phyloP scores from a whole-genome alignment of 306 rosid genomes.

The Lathyrus tuberosus region DNA sequence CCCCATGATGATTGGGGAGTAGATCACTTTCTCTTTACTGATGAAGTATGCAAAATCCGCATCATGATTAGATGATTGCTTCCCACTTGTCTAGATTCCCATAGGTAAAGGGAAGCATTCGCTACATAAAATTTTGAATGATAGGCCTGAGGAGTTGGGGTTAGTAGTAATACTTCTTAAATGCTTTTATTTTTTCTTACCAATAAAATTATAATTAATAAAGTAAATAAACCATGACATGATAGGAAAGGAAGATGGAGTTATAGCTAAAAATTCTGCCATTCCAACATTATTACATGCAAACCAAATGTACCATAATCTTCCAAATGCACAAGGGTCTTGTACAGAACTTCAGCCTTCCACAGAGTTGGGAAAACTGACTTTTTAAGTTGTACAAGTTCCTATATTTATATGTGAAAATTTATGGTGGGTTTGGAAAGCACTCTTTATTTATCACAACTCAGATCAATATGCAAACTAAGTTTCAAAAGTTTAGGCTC shows the following conservation, averaged over 20 bases:
- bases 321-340: background rate
- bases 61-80: background rate
- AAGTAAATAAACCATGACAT: too few relatives aligned
- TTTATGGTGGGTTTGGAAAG: background rate
- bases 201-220: too few relatives aligned
- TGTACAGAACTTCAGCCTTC: background rate
- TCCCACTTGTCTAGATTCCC: constrained; percentile 1
- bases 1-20: constrained; percentile 15
- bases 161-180: background rate
- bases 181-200: too few relatives aligned
- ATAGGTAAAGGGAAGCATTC: background rate
- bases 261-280: background rate
- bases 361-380: background rate
- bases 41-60: constrained; percentile 15
- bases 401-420: background rate
- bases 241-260: background rate
- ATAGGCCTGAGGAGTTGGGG: background rate
- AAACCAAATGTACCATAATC: constrained; percentile 1
- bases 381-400: background rate
- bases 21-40: constrained; percentile 24
- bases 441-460: background rate
- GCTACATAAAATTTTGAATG: background rate
- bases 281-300: background rate
- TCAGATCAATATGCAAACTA: constrained; percentile 16
- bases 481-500: constrained; percentile 10